phyloP scores from a whole-genome alignment of 192 early-diverging fungal genomes.

The Umbelopsis vinacea region DNA sequence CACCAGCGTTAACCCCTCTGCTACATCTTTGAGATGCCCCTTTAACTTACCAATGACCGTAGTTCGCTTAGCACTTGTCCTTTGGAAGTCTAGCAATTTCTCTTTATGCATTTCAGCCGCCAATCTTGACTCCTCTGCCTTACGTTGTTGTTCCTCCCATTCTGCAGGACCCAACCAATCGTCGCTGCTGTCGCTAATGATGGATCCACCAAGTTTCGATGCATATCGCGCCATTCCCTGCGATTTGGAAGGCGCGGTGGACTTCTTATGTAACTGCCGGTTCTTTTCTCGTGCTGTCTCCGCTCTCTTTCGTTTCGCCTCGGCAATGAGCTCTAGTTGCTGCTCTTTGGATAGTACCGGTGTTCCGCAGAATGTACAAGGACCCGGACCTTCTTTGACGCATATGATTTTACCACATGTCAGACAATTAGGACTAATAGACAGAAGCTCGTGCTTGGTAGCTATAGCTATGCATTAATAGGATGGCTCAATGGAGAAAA shows the following conservation, averaged over 20 bases:
- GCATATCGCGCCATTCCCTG: constrained; percentile 47
- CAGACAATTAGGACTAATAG: constrained; percentile 59
- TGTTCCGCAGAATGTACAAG: constrained; percentile 59
- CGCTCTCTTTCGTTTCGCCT: constrained; percentile 52
- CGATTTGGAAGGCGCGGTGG: constrained; percentile 1
- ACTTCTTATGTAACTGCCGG: constrained; percentile 32
- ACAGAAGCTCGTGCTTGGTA: constrained; percentile 56
- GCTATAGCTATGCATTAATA: constrained; percentile 32
- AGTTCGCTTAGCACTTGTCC: constrained; percentile 49
- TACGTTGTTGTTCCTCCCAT: constrained; percentile 30
- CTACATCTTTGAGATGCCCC: too few species aligned
- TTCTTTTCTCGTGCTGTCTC: constrained; percentile 45
- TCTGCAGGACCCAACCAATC: constrained; percentile 30
- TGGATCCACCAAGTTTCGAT: constrained; percentile 48
- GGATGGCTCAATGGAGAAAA: background rate
- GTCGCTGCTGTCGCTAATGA: constrained; percentile 31
- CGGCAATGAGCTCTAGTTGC: constrained; percentile 50
- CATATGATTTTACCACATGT: constrained; percentile 68
- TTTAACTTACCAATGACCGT: constrained; percentile 41
- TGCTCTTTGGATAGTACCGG: constrained; percentile 58
- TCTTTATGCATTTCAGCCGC: constrained; percentile 54
- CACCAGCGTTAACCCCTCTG: background rate
- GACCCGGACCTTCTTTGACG: constrained; percentile 53
- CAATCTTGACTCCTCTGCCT: constrained; percentile 40
- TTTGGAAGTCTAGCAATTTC: constrained; percentile 51